phyloP scores from a whole-genome alignment of 2,329 filamentous ascomycete species.

The Taxawa tesnikishii region DNA sequence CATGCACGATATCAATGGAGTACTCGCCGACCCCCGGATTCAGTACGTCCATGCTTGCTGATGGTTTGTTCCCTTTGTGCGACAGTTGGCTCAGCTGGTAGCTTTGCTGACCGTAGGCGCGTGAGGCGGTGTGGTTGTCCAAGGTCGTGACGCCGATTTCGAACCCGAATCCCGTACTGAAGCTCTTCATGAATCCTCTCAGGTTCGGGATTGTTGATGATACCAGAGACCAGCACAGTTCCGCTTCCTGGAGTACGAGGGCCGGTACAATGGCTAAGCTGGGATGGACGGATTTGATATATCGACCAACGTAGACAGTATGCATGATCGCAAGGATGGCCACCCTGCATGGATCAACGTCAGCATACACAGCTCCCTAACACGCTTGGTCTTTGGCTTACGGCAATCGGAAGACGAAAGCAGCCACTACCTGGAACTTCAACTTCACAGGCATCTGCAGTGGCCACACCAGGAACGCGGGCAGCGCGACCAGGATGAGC shows the following conservation, averaged over 20 bases:
- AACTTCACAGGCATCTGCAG: slow-evolving; percentile 21
- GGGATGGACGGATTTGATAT: slow-evolving; percentile 8
- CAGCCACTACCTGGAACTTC: slow-evolving; percentile 11
- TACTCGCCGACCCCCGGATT: neutral
- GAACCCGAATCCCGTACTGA: slow-evolving; percentile 16
- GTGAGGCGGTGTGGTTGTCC: slow-evolving; percentile 1
- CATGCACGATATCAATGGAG: neutral
- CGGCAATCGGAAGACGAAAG: slow-evolving; percentile 17
- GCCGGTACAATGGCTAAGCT: slow-evolving; percentile 14
- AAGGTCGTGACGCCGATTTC: neutral
- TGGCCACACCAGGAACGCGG: slow-evolving; percentile 21
- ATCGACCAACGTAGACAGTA: neutral
- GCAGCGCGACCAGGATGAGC: slow-evolving; percentile 17
- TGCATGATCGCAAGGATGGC: slow-evolving; percentile 4
- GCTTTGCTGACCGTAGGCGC: neutral
- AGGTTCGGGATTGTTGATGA: slow-evolving; percentile 25
- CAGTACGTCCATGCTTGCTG: neutral
- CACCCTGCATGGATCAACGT: too few relatives aligned
- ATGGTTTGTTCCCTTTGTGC: neutral
- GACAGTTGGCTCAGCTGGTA: neutral
- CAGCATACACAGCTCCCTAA: neutral
- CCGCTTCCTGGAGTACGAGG: slow-evolving; percentile 18
- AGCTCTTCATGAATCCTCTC: slow-evolving; percentile 21
- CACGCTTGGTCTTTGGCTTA: slow-evolving; percentile 7
- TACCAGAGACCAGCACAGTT: slow-evolving; percentile 24